These are phyloP conservation scores for Trichoderma citrinoviride DNA, from an alignment of 2,329 filamentous ascomycete species.

Conservation along the genomic window DNA sequence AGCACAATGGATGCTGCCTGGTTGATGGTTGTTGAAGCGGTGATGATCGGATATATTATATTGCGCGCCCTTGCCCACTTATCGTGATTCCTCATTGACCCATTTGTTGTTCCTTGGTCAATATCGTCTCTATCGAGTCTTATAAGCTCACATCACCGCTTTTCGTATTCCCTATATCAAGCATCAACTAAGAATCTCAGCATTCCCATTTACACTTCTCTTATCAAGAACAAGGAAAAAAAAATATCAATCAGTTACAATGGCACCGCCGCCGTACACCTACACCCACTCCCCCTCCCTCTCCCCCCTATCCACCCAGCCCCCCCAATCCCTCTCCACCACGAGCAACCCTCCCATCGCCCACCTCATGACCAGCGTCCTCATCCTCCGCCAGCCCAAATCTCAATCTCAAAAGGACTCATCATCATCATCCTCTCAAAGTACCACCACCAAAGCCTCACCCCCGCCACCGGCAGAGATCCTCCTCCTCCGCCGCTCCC, in stretches of 20 bases:
- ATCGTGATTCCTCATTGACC: not conserved
- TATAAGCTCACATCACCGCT: not conserved
- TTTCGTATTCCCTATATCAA: not conserved
- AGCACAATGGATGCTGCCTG: not conserved
- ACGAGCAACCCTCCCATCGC: conserved; percentile 23
- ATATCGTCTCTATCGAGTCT: too few relatives aligned
- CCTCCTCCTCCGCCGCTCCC: conserved; percentile 24
- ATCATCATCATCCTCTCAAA: too few relatives aligned
- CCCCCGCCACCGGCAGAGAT: not conserved
- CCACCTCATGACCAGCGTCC: conserved; percentile 25
- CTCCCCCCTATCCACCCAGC: not conserved
- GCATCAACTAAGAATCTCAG: not conserved
- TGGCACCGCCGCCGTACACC: not conserved
- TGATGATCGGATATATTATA: conserved; percentile 13
- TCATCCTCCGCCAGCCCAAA: conserved; percentile 24
- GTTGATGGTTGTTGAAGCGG: not conserved
- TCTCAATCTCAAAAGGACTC: too few relatives aligned
- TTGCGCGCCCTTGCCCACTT: not conserved
- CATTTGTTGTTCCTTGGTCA: too few relatives aligned
- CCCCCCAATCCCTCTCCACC: conserved; percentile 2
- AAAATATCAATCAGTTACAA: not conserved
- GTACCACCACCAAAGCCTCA: too few relatives aligned
- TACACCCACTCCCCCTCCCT: conserved; percentile 23
- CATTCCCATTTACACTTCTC: too few relatives aligned
- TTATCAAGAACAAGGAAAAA: too few relatives aligned